Conservation (phyloP, 78 protist species). For the Speleostelium caveatum region DNA sequence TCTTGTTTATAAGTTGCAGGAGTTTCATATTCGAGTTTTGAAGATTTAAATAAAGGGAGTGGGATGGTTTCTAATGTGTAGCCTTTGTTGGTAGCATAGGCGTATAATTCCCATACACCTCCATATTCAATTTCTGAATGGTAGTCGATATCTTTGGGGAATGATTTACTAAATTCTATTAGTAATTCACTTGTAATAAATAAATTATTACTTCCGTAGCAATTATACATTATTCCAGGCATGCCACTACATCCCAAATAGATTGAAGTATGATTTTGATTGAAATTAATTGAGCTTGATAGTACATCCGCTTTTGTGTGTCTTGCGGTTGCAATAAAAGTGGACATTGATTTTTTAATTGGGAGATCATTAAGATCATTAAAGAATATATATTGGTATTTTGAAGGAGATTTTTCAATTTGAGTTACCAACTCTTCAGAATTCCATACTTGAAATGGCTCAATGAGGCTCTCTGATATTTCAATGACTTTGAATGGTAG, state of each 20-base stretch:
- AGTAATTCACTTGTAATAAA: not conserved
- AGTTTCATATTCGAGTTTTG: slow-evolving; percentile 11
- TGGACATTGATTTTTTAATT: not conserved
- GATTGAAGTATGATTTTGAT: not conserved
- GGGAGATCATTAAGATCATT: slow-evolving; percentile 10
- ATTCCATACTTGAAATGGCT: slow-evolving; percentile 59
- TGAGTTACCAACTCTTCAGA: not conserved
- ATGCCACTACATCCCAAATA: slow-evolving; percentile 60
- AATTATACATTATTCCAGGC: slow-evolving; percentile 71
- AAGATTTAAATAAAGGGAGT: slow-evolving; percentile 19
- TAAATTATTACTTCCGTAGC: slow-evolving; percentile 63
- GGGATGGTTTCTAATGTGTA: slow-evolving; percentile 33
- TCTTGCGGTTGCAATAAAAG: not conserved
- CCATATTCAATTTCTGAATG: slow-evolving; percentile 47
- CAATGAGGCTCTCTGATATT: not conserved
- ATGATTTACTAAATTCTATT: slow-evolving; percentile 2
- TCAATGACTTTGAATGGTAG: not conserved
- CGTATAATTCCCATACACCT: slow-evolving; percentile 61
- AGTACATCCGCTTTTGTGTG: slow-evolving; percentile 6
- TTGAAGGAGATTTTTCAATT: too few species aligned
- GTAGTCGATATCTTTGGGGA: not conserved
- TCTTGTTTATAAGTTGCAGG: slow-evolving; percentile 57
- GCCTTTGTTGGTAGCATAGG: slow-evolving; percentile 41
- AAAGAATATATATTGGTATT: slow-evolving; percentile 10
- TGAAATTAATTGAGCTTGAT: not conserved